Evolutionary conservation across 2,329 filamentous ascomycete species (phyloP).

Genomic region (Xylaria sp.): DNA sequence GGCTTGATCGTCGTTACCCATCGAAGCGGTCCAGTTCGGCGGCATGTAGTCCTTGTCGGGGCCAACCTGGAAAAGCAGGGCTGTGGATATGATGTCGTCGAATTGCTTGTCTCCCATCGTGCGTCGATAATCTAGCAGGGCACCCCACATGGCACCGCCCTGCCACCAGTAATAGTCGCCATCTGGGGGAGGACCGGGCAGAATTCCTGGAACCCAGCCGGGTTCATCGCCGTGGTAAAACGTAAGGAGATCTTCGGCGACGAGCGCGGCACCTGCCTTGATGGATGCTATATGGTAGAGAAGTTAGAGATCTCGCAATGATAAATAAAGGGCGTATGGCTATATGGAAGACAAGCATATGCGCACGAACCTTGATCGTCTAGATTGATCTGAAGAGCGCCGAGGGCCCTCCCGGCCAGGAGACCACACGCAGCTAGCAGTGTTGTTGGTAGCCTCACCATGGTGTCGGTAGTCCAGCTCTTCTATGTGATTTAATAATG

Average conservation of each 20-base stretch:
- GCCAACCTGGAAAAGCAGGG: constrained; percentile 69
- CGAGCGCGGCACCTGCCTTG: constrained; percentile 56
- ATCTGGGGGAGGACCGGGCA: constrained; percentile 64
- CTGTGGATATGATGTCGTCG: constrained; percentile 67
- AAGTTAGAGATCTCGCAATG: constrained; percentile 9
- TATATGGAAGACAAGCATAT: not conserved
- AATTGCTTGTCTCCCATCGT: constrained; percentile 72
- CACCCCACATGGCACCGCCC: constrained; percentile 74
- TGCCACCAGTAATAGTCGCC: constrained; percentile 81
- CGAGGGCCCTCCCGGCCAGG: constrained; percentile 40
- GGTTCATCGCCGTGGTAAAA: constrained; percentile 64
- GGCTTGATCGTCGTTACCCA: constrained; percentile 77
- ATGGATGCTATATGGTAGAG: constrained; percentile 56
- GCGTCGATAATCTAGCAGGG: constrained; percentile 76
- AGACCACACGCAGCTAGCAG: constrained; percentile 47
- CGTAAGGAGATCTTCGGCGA: constrained; percentile 63
- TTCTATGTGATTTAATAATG: constrained; percentile 1
- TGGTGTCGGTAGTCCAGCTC: constrained; percentile 17
- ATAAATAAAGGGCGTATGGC: not conserved
- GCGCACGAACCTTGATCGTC: constrained; percentile 47
- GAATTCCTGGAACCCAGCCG: constrained; percentile 65
- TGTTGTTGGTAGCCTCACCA: constrained; percentile 40
- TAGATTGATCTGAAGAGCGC: constrained; percentile 48
- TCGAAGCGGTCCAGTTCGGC: constrained; percentile 65
- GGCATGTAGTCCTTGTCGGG: constrained; percentile 68